phyloP scores from a whole-genome alignment of 345 rosid genomes.

The Dipteronia sinensis region DNA sequence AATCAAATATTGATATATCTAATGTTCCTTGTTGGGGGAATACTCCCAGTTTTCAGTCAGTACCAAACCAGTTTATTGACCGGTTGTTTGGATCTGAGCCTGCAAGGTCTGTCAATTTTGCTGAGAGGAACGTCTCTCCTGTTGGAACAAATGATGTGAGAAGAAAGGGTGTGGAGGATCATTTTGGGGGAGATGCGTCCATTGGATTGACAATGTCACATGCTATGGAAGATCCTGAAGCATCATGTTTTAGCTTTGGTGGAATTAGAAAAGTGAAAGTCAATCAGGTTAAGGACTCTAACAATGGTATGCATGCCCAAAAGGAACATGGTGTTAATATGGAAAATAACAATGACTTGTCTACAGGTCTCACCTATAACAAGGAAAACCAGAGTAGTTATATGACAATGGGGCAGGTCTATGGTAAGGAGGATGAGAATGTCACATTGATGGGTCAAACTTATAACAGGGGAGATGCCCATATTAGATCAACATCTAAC shows the following conservation, averaged over 20 bases:
- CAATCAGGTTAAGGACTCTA: conserved; percentile 61
- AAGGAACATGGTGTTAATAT: conserved; percentile 39
- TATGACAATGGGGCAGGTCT: conserved; percentile 38
- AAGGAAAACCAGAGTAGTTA: conserved; percentile 48
- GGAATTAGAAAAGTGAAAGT: conserved; percentile 66
- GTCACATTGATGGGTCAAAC: conserved; percentile 49
- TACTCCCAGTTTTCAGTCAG: conserved; percentile 56
- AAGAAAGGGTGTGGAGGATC: conserved; percentile 38
- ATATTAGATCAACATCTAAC: conserved; percentile 29
- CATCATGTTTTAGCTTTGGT: conserved; percentile 49
- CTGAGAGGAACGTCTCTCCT: conserved; percentile 48
- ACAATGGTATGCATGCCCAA: conserved; percentile 37
- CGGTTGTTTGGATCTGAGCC: conserved; percentile 67
- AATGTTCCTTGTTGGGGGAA: conserved; percentile 63
- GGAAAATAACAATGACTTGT: conserved; percentile 38
- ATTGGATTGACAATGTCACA: conserved; percentile 65
- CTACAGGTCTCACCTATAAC: conserved; percentile 41
- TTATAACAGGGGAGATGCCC: conserved; percentile 38
- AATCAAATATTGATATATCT: conserved; percentile 37
- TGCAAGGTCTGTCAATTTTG: conserved; percentile 52
- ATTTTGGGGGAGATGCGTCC: conserved; percentile 48
- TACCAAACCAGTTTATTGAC: conserved; percentile 63
- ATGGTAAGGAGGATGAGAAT: conserved; percentile 44
- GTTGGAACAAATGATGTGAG: conserved; percentile 38
- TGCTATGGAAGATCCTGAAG: conserved; percentile 55